A percentile compares a stretch with the other conserved stretches of the same genome.
Evolutionary conservation across 2,329 filamentous ascomycete genomes (phyloP).

Genomic region (Claviceps sp.): DNA sequence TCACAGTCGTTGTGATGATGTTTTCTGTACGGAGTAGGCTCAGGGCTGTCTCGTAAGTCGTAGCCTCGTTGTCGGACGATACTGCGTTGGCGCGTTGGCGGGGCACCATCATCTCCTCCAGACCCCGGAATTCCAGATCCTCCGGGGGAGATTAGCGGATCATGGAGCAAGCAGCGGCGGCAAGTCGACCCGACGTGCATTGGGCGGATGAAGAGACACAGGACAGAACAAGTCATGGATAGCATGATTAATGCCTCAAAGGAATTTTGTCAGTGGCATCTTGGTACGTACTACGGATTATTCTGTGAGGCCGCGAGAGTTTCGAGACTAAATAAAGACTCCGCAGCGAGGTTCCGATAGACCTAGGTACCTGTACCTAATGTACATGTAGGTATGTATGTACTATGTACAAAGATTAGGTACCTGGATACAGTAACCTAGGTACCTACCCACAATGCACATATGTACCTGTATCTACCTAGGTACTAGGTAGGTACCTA

Average conservation of each 20-base stretch:
- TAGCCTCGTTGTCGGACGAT: background rate
- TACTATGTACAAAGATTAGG: no score
- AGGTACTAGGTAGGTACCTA: no score
- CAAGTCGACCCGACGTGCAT: background rate
- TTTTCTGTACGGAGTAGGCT: no score
- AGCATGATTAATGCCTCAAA: background rate
- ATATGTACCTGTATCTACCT: no score
- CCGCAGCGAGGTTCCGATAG: background rate
- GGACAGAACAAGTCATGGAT: background rate
- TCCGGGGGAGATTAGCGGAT: background rate
- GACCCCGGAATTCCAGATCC: background rate
- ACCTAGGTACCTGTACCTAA: background rate
- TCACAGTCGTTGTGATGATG: background rate
- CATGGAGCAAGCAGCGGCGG: background rate
- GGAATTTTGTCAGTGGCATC: background rate
- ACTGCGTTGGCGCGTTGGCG: background rate
- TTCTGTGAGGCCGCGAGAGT: background rate
- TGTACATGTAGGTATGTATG: no score
- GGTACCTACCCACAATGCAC: no score
- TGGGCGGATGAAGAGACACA: background rate
- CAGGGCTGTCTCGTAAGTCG: background rate
- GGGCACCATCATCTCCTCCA: background rate
- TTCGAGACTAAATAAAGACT: background rate
- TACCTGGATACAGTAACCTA: no score
- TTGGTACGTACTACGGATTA: background rate